Evolutionary conservation across 768 basidiomycete genomes (phyloP).

Genomic region (Mycena rebaudengoi): DNA sequence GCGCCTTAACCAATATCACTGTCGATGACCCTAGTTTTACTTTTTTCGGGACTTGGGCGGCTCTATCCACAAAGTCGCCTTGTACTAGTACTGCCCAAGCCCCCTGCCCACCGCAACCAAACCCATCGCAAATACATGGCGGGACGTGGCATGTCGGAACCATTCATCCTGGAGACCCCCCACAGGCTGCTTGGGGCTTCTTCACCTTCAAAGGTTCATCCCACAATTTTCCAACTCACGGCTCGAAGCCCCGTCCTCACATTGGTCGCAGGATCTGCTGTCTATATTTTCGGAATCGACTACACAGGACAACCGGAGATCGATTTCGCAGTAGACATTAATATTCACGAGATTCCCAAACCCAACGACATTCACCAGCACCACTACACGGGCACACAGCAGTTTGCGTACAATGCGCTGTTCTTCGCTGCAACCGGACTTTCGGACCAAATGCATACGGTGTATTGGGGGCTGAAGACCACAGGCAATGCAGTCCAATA

Average conservation of each 20-base stretch:
- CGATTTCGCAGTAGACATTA: conserved; percentile 13
- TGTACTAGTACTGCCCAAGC: too few relatives aligned
- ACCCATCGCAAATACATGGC: background rate
- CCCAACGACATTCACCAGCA: conserved; percentile 2
- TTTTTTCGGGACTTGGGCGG: conserved; percentile 15
- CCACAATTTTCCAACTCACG: background rate
- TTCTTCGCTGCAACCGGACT: background rate
- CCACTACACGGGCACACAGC: conserved; percentile 17
- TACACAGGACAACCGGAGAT: conserved; percentile 8
- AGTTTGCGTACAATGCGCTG: background rate
- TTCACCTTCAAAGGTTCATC: conserved; percentile 18
- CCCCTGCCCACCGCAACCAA: conserved; percentile 14
- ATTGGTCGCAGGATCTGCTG: conserved; percentile 11
- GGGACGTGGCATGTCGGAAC: conserved; percentile 24
- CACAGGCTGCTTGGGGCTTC: conserved; percentile 12
- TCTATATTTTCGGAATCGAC: conserved; percentile 24
- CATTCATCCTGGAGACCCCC: background rate
- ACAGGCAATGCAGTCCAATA: conserved; percentile 5
- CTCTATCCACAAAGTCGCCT: conserved; percentile 7
- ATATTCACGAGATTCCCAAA: too few relatives aligned
- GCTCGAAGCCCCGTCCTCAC: too few relatives aligned
- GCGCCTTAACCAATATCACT: background rate
- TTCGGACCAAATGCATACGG: conserved; percentile 4
- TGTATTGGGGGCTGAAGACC: conserved; percentile 12
- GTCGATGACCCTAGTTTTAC: conserved; percentile 15